Evolutionary conservation across 106 monocot species (phyloP).

Genomic region (Dioscorea zingiberensis): DNA sequence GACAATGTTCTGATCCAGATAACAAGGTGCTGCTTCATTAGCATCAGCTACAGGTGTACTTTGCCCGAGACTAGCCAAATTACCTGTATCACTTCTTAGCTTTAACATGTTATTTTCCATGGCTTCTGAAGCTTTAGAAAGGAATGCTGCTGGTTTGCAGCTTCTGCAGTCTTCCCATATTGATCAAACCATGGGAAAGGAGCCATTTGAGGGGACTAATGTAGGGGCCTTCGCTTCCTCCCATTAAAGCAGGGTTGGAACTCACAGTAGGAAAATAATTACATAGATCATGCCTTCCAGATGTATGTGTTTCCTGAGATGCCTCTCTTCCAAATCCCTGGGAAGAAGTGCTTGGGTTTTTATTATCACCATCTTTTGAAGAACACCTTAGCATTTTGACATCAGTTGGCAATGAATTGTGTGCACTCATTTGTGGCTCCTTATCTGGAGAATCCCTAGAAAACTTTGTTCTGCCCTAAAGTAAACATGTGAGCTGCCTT

Average conservation of each 20-base stretch:
- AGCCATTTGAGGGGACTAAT: constrained; percentile 49
- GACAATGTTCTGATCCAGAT: constrained; percentile 11
- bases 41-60: constrained; percentile 11
- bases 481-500: constrained; percentile 12
- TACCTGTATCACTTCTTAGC: constrained; percentile 19
- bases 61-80: constrained; percentile 9
- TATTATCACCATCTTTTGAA: constrained; percentile 15
- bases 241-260: constrained; percentile 6
- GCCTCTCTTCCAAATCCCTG: constrained; percentile 8
- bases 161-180: constrained; percentile 26
- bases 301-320: background rate
- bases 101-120: constrained; percentile 10
- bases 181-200: constrained; percentile 47
- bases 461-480: constrained; percentile 3
- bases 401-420: constrained; percentile 9
- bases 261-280: background rate
- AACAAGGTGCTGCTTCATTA: constrained; percentile 9
- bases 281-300: constrained; percentile 4
- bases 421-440: constrained; percentile 6
- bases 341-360: constrained; percentile 9
- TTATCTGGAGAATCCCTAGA: constrained; percentile 4
- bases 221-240: constrained; percentile 7
- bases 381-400: constrained; percentile 26
- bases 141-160: constrained; percentile 7
- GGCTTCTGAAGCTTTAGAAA: constrained; percentile 23